These are phyloP conservation scores for Diaporthe citri DNA, from an alignment of 2,329 filamentous ascomycete species.

Conservation along the genomic window DNA sequence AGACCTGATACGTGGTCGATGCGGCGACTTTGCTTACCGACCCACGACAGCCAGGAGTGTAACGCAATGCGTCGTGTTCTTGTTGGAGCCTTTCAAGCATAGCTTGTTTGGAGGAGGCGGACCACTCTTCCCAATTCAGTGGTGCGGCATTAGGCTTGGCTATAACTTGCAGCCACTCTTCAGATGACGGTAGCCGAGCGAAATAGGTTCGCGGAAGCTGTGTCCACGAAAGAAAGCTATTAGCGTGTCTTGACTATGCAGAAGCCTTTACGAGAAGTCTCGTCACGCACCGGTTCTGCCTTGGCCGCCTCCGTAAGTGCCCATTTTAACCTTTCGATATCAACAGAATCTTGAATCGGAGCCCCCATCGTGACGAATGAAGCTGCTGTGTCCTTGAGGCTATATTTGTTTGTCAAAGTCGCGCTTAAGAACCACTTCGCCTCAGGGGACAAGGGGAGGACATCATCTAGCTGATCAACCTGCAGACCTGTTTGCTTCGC, in stretches of 20 bases:
- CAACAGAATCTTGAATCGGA: neutral
- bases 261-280: neutral
- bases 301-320: slow-evolving; percentile 20
- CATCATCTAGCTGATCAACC: slow-evolving; percentile 13
- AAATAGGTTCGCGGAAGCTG: slow-evolving; percentile 17
- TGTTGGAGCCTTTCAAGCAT: slow-evolving; percentile 10
- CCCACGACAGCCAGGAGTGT: slow-evolving; percentile 12
- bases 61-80: slow-evolving; percentile 1
- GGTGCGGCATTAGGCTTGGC: neutral
- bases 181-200: neutral
- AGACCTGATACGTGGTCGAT: neutral
- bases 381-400: neutral
- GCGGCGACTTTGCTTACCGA: neutral
- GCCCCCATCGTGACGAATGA: slow-evolving; percentile 15
- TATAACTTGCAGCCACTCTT: slow-evolving; percentile 16
- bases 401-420: neutral
- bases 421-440: slow-evolving; percentile 1
- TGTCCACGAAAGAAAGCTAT: neutral
- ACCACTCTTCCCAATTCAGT: slow-evolving; percentile 27
- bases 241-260: neutral
- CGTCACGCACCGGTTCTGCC: slow-evolving; percentile 3
- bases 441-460: neutral
- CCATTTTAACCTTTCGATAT: slow-evolving; percentile 22
- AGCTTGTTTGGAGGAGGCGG: neutral
- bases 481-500: slow-evolving; percentile 1